Conservation (phyloP, 1,284 basidiomycete genomes). For the Gomphus sp. region DNA sequence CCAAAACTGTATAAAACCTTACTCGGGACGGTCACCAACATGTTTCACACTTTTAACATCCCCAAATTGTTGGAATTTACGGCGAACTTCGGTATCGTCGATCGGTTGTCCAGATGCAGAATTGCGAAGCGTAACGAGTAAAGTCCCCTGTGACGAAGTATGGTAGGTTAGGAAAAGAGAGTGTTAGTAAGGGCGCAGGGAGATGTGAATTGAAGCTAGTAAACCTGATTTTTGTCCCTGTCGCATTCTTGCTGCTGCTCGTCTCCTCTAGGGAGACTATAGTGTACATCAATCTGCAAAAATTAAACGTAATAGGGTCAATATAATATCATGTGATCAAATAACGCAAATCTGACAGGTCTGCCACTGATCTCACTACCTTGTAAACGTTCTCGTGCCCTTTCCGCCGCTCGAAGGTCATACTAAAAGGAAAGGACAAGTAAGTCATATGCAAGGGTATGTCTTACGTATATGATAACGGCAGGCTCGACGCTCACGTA, state of each 20-base stretch:
- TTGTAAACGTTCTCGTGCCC: slow-evolving; percentile 82
- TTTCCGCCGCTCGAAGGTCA: slow-evolving; percentile 85
- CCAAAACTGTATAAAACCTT: slow-evolving; percentile 19
- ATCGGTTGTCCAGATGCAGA: slow-evolving; percentile 59
- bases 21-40: slow-evolving; percentile 65
- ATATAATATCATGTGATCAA: neutral
- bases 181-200: neutral
- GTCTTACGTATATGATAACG: neutral
- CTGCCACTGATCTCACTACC: slow-evolving; percentile 77
- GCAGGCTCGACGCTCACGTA: slow-evolving; percentile 60
- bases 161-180: slow-evolving; percentile 6
- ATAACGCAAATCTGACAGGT: slow-evolving; percentile 39
- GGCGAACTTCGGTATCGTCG: slow-evolving; percentile 75
- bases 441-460: neutral
- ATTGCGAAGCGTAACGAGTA: slow-evolving; percentile 70
- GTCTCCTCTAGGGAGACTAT: slow-evolving; percentile 88
- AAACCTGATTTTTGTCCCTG: slow-evolving; percentile 81
- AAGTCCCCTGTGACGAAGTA: slow-evolving; percentile 69
- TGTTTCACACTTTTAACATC: slow-evolving; percentile 77
- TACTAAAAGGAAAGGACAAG: slow-evolving; percentile 41
- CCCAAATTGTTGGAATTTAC: slow-evolving; percentile 80
- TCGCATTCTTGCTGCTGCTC: slow-evolving; percentile 60
- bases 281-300: slow-evolving; percentile 91
- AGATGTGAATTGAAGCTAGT: neutral
- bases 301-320: neutral